Base-by-base conservation (phyloP, 257 asterid species). In the Verbascum thapsus region DNA sequence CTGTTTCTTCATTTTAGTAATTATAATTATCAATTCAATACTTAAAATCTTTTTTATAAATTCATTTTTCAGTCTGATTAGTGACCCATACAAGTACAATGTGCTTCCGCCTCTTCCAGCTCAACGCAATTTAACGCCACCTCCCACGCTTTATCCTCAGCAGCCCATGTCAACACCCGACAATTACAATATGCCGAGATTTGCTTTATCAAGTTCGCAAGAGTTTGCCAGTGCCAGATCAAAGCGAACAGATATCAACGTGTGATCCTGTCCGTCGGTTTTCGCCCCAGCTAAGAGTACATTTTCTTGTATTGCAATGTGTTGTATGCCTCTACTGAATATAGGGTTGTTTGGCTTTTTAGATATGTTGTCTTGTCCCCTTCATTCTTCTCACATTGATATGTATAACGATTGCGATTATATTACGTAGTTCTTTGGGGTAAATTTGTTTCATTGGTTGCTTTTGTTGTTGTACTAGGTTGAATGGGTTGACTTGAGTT, bases 91-190 rank as follows among this genome's bases (percentile, higher is more conserved):
- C 80, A 88, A 82, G 76, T 85, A 86, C 78, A 88, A 88, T 10
- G 67, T 69, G 39, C 88, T 92, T 60, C 98, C 97, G 72, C 97
- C 97, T 2, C 85, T 92, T 35, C 98, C 98, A 12, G 98, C 97
- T 18, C 97, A 92, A 61, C 90, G 80, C 68, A 92, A 92, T 73
- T 79, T 88, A 78, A 89, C 95, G 1, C 98, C 98, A 7, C 98
- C 98, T 51, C 96, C 96, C 62, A 92, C 97, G 17, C 97, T 92
- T 52, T 92, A 92, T 71, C 98, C 98, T 0, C 98, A 92, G 81
- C 95, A 87, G 73, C 98, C 98, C 35, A 88, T 92, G 94, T 83
- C 87, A 17, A 83, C 97, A 4, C 97, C 97, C 0, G 95, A 87
- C 69, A 81, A 80, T 45, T 82, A 89, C 75, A 82, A 47, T 85